Conservation (phyloP, 2,329 filamentous ascomycete genomes). For the Aureobasidium lini region DNA sequence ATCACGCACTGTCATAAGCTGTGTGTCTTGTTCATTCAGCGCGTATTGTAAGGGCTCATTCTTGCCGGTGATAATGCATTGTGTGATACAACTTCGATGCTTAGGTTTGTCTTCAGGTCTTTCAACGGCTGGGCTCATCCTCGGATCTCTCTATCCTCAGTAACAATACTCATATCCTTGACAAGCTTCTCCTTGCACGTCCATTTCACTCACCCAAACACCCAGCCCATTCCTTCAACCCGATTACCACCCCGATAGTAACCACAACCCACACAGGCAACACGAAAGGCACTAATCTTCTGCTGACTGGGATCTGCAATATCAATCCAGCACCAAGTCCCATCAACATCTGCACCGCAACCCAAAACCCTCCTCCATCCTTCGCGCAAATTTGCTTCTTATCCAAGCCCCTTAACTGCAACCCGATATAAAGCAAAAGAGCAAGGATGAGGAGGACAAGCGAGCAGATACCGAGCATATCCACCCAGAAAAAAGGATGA, state of each 20-base stretch:
- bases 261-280: not conserved
- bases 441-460: not conserved
- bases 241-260: not conserved
- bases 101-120: too few species aligned
- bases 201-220: not conserved
- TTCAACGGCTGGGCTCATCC: too few species aligned
- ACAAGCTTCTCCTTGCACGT: not conserved
- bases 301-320: not conserved
- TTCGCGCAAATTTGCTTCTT: not conserved
- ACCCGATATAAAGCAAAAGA: not conserved
- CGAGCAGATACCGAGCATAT: not conserved
- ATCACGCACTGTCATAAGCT: too few species aligned
- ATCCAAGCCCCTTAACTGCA: not conserved
- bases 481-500: constrained; percentile 1
- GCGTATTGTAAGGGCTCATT: too few species aligned
- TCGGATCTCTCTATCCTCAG: too few species aligned
- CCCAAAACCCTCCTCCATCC: not conserved
- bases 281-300: not conserved
- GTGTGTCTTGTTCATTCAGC: too few species aligned
- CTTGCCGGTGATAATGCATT: too few species aligned
- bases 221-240: not conserved
- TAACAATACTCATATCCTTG: too few species aligned
- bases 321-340: not conserved
- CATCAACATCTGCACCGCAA: constrained; percentile 7
- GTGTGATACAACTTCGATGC: too few species aligned